These are phyloP conservation scores for Artemisia annua DNA, from an alignment of 129 eudicot genomes.

Conservation along the genomic window DNA sequence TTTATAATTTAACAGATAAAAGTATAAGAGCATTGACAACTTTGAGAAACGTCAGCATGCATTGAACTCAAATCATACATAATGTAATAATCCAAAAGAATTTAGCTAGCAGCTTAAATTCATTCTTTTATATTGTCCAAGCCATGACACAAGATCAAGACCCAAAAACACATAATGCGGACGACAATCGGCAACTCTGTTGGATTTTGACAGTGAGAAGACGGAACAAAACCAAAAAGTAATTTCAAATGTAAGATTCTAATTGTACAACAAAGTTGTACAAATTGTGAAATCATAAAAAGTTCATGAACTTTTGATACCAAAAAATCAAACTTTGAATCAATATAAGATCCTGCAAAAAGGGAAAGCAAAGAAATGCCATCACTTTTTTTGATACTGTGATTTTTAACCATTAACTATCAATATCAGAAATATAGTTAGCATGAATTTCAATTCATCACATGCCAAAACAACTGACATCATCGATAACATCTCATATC, in stretches of 20 bases:
- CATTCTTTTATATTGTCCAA: slow-evolving; percentile 8
- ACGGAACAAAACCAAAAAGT: too few relatives aligned
- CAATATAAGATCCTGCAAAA: background rate
- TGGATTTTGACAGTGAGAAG: background rate
- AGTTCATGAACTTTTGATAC: slow-evolving; percentile 1
- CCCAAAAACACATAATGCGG: slow-evolving; percentile 6
- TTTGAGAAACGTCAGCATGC: slow-evolving; percentile 14
- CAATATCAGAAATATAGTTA: too few relatives aligned
- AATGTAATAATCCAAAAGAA: background rate
- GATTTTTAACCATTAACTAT: too few relatives aligned
- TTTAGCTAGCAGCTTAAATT: slow-evolving; percentile 10
- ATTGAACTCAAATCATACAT: slow-evolving; percentile 3
- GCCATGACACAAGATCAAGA: slow-evolving; percentile 17
- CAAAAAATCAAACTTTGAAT: background rate
- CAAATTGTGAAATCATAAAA: slow-evolving; percentile 7
- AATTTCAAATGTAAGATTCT: background rate
- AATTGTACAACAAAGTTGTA: background rate
- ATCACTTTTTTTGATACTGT: too few relatives aligned
- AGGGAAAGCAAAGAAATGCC: background rate
- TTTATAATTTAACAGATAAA: slow-evolving; percentile 9
- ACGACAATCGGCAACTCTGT: background rate
- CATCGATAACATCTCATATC: too few relatives aligned
- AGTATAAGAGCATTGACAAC: slow-evolving; percentile 3
- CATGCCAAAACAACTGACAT: too few relatives aligned
- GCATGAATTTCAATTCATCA: too few relatives aligned